A percentile compares a stretch with the other conserved stretches of the same genome.
phyloP scores from a whole-genome alignment of 1,139 yeast species.

The Geotrichum citri-aurantii region DNA sequence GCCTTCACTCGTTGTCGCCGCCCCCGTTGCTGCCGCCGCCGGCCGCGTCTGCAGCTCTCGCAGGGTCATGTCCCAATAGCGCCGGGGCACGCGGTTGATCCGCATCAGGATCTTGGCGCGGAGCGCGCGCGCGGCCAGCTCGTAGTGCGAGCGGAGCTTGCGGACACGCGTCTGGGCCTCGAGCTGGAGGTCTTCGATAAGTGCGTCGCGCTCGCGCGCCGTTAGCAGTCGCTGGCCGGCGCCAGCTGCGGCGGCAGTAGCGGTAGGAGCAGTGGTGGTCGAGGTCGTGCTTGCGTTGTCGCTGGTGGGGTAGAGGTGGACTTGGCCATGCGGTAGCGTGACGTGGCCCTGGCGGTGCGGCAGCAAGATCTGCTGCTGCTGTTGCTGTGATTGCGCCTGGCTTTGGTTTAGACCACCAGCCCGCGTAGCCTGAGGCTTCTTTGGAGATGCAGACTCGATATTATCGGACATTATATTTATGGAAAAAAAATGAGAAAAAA shows the following conservation, averaged over 20 bases:
- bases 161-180: constrained; percentile 32
- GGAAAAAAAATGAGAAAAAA: not conserved
- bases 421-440: not conserved
- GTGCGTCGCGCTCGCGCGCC: constrained; percentile 28
- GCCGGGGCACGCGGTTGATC: constrained; percentile 39
- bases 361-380: not conserved
- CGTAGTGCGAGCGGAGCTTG: constrained; percentile 32
- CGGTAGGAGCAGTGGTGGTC: not conserved
- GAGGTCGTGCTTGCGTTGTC: no score
- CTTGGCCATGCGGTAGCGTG: not conserved
- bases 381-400: not conserved
- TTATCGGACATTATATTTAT: not conserved
- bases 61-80: constrained; percentile 41
- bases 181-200: constrained; percentile 28
- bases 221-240: constrained; percentile 19
- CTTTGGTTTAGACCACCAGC: no score
- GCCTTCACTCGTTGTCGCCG: not conserved
- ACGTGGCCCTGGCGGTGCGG: not conserved
- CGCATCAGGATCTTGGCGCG: constrained; percentile 37
- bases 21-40: not conserved
- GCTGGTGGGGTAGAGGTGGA: not conserved
- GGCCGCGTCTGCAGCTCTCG: constrained; percentile 26
- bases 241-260: not conserved
- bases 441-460: not conserved
- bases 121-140: constrained; percentile 34